Evolutionary conservation across 768 basidiomycete species (phyloP).

Genomic region (Tricholoma sp.): DNA sequence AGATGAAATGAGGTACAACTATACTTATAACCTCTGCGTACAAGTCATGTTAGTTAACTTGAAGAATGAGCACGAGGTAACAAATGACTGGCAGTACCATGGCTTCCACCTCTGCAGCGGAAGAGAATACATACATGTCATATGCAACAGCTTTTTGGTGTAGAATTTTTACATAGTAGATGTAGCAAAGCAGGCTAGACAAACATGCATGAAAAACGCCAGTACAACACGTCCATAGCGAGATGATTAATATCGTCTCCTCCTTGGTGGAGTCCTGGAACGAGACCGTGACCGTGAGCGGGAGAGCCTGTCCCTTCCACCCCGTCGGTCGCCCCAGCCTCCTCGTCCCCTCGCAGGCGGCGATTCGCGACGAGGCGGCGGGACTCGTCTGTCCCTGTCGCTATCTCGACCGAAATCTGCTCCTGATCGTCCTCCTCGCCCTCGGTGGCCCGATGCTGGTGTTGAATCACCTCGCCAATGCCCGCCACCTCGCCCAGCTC

Average conservation of each 20-base stretch:
- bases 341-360: slow-evolving; percentile 35
- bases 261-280: slow-evolving; percentile 36
- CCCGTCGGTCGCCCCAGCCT: slow-evolving; percentile 21
- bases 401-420: slow-evolving; percentile 31
- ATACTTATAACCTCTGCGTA: too few relatives aligned
- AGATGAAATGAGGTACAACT: too few relatives aligned
- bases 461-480: slow-evolving; percentile 76
- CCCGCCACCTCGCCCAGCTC: slow-evolving; percentile 51
- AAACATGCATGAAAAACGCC: neutral
- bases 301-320: slow-evolving; percentile 25
- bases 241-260: slow-evolving; percentile 31
- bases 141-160: neutral
- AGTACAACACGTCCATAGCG: neutral
- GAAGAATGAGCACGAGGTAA: too few relatives aligned
- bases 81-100: too few relatives aligned
- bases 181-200: neutral
- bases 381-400: slow-evolving; percentile 38
- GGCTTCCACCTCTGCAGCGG: too few relatives aligned
- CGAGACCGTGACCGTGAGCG: slow-evolving; percentile 33
- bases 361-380: slow-evolving; percentile 44
- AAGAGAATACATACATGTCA: too few relatives aligned
- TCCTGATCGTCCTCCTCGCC: slow-evolving; percentile 25
- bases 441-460: slow-evolving; percentile 37
- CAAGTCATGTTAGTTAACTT: too few relatives aligned
- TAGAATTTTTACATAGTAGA: neutral